Percentiles rank a stretch among this genome's conserved stretches.
These are phyloP conservation scores for Rhododendron griersonianum DNA, from an alignment of 148 eudicot species.

Conservation along the genomic window DNA sequence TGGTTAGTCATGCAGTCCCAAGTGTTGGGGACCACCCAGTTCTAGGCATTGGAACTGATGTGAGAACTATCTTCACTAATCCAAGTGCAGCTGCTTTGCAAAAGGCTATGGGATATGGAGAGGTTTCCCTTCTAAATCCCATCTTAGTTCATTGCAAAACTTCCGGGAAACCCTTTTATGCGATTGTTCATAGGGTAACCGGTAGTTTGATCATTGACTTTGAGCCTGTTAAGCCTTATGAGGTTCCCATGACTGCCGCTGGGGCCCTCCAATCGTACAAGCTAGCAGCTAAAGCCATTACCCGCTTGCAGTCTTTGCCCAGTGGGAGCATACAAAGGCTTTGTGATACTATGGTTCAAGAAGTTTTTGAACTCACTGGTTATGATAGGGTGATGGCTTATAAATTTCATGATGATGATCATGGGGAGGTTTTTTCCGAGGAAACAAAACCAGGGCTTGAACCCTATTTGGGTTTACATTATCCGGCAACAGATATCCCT, in stretches of 20 bases:
- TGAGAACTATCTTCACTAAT: slow-evolving; percentile 66
- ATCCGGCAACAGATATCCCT: slow-evolving; percentile 95
- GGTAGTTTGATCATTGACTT: slow-evolving; percentile 82
- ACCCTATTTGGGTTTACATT: slow-evolving; percentile 85
- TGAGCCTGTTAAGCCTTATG: slow-evolving; percentile 91
- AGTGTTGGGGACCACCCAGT: slow-evolving; percentile 71
- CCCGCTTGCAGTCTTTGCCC: slow-evolving; percentile 64
- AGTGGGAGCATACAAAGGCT: slow-evolving; percentile 75
- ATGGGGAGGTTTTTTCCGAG: slow-evolving; percentile 89
- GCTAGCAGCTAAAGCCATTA: slow-evolving; percentile 89
- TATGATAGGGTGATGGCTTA: slow-evolving; percentile 93
- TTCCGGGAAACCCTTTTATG: slow-evolving; percentile 94
- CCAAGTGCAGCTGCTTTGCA: slow-evolving; percentile 75
- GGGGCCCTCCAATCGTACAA: slow-evolving; percentile 93
- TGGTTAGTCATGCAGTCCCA: slow-evolving; percentile 86
- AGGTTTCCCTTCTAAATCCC: slow-evolving; percentile 80
- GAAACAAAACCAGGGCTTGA: slow-evolving; percentile 73
- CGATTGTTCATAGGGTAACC: slow-evolving; percentile 78
- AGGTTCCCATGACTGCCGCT: slow-evolving; percentile 91
- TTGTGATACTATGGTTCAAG: slow-evolving; percentile 87
- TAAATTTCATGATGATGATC: slow-evolving; percentile 96
- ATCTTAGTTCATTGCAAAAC: slow-evolving; percentile 84
- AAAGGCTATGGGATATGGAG: slow-evolving; percentile 79
- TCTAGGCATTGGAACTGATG: slow-evolving; percentile 76
- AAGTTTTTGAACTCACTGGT: slow-evolving; percentile 88